A percentile compares a stretch with the other conserved stretches of the same genome.
Evolutionary conservation across 1,139 yeast genomes (phyloP).

Genomic region (Pichia cactophila): DNA sequence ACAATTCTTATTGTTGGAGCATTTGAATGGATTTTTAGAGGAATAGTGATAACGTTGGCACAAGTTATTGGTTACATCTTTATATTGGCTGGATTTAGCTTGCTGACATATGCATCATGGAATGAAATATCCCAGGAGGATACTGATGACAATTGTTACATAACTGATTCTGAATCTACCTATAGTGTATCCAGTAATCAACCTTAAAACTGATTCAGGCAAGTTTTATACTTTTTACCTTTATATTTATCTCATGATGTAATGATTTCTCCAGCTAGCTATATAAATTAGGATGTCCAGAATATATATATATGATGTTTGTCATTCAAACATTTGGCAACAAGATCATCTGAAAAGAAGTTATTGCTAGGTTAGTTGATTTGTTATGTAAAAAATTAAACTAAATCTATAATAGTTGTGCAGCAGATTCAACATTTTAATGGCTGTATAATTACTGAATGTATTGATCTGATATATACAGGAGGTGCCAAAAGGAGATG

Average conservation of each 20-base stretch:
- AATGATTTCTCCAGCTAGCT: not conserved
- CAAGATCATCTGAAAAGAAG: too few species aligned
- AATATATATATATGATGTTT: too few species aligned
- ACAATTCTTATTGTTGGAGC: slow-evolving; percentile 77
- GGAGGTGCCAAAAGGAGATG: too few species aligned
- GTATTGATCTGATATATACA: too few species aligned
- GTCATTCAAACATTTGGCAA: too few species aligned
- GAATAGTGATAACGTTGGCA: slow-evolving; percentile 39
- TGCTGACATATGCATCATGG: slow-evolving; percentile 71
- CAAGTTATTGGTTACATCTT: slow-evolving; percentile 52
- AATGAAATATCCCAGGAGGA: slow-evolving; percentile 64
- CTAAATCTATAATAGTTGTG: too few species aligned
- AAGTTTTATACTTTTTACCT: not conserved
- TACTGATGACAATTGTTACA: slow-evolving; percentile 36
- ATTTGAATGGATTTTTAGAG: slow-evolving; percentile 69
- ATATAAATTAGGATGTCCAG: too few species aligned
- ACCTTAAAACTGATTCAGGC: not conserved
- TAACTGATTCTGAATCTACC: slow-evolving; percentile 27
- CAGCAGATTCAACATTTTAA: too few species aligned
- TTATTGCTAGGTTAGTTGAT: too few species aligned
- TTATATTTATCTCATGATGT: too few species aligned
- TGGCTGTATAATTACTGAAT: too few species aligned
- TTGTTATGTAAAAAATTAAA: too few species aligned
- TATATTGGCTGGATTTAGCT: slow-evolving; percentile 58
- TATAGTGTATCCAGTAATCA: slow-evolving; percentile 7